Evolutionary conservation across 176 grass and related monocot genomes (phyloP), one percentile per base, ranked within the genome.

Genomic region (Avena eriantha): DNA sequence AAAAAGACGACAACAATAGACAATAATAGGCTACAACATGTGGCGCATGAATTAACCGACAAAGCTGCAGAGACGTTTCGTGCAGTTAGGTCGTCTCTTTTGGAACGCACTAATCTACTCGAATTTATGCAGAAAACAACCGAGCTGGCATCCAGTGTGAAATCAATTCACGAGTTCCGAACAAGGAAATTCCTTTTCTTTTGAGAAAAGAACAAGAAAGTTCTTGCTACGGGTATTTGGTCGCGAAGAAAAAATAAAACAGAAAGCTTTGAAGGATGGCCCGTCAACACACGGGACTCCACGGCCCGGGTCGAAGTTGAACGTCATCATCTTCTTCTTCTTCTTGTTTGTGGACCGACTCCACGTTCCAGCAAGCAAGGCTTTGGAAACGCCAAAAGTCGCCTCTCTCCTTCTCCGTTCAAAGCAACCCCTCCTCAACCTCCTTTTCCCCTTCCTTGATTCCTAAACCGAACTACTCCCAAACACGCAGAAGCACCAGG

Each of bases 341-440:
- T 39, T 78, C 51, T 58, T 4, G 4, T 19, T 5, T 15, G 15
- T 53, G 24, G 41, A 48, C 78, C 79, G 4, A 74, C 78, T 23
- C 80, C 63, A 17, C 80, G 65, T 22, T 29, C 14, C 63, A 66
- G 26, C 14, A 18, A 58, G 35, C 34, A 78, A 63, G 45, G 26
- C 73, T 48, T 84, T 66, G 68, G 64, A 79, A 90, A 87, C 84
- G 84, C 34, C 77, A 50, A 90, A 87, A 77, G 89, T 83, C 89
- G 54, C 57, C 76, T 17, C 68, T 73, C 84, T 17, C 50, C 66
- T 78, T 69, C 84, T 71, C 75, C 80, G 79, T 90, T 80, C 85
- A 80, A 90, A 87, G 85, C 89, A 80, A 83, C 54, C 9, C 21
- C 33, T 72, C 7, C 19, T 66, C 23, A n/a, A n/a, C n/a, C 46